These are phyloP conservation scores for Luvunga scandens DNA, from an alignment of 345 rosid genomes.

Conservation along the genomic window DNA sequence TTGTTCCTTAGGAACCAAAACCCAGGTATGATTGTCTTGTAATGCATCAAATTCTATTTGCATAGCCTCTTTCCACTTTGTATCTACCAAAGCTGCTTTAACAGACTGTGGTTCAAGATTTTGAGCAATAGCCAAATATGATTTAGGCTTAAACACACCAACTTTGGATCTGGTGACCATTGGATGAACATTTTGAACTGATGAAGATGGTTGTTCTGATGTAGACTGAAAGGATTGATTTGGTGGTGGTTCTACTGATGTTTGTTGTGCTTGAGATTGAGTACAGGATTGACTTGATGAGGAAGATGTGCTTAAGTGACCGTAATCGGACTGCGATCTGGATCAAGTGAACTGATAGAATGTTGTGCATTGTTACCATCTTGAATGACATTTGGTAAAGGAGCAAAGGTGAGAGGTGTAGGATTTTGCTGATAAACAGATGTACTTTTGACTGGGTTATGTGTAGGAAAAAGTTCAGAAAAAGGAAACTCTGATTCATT, in stretches of 20 bases:
- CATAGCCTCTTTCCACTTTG: neutral
- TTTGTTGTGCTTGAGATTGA: accelerated
- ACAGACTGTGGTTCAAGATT: neutral
- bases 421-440: too few relatives aligned
- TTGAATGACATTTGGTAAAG: too few relatives aligned
- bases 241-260: too few relatives aligned
- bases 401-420: too few relatives aligned
- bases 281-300: too few relatives aligned
- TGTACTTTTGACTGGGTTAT: too few relatives aligned
- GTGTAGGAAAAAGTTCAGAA: accelerated
- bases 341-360: too few relatives aligned
- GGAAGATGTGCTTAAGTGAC: too few relatives aligned
- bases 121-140: accelerated
- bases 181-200: neutral
- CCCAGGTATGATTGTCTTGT: neutral
- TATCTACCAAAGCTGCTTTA: neutral
- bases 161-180: neutral
- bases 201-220: too few relatives aligned
- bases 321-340: too few relatives aligned
- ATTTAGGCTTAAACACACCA: neutral
- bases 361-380: too few relatives aligned
- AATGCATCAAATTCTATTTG: neutral
- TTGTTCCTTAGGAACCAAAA: neutral
- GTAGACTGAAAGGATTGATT: neutral
- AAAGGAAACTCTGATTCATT: too few relatives aligned